Base-by-base conservation (phyloP, 2,329 filamentous ascomycete genomes). In the Helminthosporium solani region DNA sequence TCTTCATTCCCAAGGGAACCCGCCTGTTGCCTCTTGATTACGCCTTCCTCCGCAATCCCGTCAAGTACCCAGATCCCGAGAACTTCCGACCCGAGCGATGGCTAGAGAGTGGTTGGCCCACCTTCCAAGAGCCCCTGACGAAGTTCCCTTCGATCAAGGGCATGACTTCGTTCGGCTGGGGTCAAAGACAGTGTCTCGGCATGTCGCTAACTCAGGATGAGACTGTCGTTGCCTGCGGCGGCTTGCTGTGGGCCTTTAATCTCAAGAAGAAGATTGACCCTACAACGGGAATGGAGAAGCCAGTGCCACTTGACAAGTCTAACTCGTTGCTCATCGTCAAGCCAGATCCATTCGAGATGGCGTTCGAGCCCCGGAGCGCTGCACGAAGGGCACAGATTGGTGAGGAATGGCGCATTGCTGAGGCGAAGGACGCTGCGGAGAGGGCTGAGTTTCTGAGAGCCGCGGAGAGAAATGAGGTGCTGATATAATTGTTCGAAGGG, bases 81-180 rank as follows among this genome's bases (percentile, higher is more conserved):
- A 75, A 69, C 53, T 86, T 77, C 68, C 78, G 74, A 21, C 83
- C 84, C 0, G 82, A 84, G 54, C 77, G 83, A 31, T 87, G 80
- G 73, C 74, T 87, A 9, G 78, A 84, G 53, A 67, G 78, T n/a
- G 71, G 70, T 16, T 86, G 78, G 75, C 83, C 83, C 0, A 84
- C 83, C 0, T 86, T 79, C 69, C 79, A 84, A 58, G 82, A 81
- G 58, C 83, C 83, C 0, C 75, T 86, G n/a, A 77, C 77, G 2
- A 75, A 77, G 45, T 85, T 80, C 57, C 83, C 84, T 14, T 83
- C 79, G 64, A 78, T 86, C 60, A 80, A 82, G 53, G 77, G 77
- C 30, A 82, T 85, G 78, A 79, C 83, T 52, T 83, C 79, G 0
- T 86, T 86, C 57, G 83, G 83, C 21, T 85, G 77, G 73, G 83